These are phyloP conservation scores for Camelina laxa DNA, from an alignment of 345 rosid species.

Conservation along the genomic window DNA sequence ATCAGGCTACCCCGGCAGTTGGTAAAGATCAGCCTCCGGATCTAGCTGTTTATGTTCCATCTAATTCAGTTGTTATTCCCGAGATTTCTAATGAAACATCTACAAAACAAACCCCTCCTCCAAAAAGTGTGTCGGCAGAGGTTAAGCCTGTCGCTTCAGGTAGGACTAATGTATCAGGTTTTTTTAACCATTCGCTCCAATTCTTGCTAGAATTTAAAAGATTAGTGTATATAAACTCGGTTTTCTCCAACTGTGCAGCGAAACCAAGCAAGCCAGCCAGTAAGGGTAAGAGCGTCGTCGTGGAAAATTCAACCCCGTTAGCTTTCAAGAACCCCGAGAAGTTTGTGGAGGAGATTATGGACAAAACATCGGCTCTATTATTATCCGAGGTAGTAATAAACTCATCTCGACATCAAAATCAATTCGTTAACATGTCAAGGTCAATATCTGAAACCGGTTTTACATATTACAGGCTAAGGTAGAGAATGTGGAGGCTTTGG, in stretches of 20 bases:
- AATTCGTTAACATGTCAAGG: not conserved
- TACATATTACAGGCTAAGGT: slow-evolving; percentile 53
- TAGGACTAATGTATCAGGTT: slow-evolving; percentile 29
- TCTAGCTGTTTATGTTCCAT: slow-evolving; percentile 77
- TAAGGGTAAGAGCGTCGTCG: slow-evolving; percentile 47
- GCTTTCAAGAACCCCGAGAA: slow-evolving; percentile 54
- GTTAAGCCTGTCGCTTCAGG: slow-evolving; percentile 57
- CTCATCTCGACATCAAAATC: not conserved
- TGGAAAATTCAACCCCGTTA: slow-evolving; percentile 41
- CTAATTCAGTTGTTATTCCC: slow-evolving; percentile 56
- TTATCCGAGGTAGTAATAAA: slow-evolving; percentile 70
- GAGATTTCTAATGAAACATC: slow-evolving; percentile 52
- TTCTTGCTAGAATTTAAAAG: not conserved
- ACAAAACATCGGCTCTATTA: slow-evolving; percentile 59
- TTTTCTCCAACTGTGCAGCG: slow-evolving; percentile 48
- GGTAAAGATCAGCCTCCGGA: slow-evolving; percentile 98
- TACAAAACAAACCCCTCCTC: slow-evolving; percentile 43
- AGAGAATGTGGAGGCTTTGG: slow-evolving; percentile 47
- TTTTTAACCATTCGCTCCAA: not conserved
- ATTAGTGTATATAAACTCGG: not conserved
- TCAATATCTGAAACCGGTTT: not conserved
- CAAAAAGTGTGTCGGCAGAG: slow-evolving; percentile 42
- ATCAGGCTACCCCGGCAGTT: slow-evolving; percentile 74
- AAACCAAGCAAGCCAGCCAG: slow-evolving; percentile 54
- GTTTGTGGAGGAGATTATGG: slow-evolving; percentile 73